phyloP scores from a whole-genome alignment of 495 filamentous ascomycete genomes.

The Lophiotrema nucula region DNA sequence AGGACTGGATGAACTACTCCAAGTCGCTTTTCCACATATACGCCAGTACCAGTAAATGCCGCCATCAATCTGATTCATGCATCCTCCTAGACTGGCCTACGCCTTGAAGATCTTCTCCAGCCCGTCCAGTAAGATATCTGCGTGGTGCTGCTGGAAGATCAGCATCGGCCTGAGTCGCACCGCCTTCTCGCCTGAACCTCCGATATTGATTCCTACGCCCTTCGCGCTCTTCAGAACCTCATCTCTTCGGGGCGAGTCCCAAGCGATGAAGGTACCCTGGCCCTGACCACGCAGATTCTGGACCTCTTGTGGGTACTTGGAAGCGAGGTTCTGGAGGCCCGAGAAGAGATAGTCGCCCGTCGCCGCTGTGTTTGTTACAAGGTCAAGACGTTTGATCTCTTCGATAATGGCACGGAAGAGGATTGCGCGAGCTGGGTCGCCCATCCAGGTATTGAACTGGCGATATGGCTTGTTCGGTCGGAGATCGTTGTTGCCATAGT shows the following conservation, averaged over 20 bases:
- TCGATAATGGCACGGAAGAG: slow-evolving; percentile 90
- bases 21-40: too few relatives aligned
- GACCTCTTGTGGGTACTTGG: slow-evolving; percentile 79
- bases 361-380: slow-evolving; percentile 76
- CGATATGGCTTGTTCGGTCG: slow-evolving; percentile 99
- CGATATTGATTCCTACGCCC: slow-evolving; percentile 85
- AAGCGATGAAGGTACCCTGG: slow-evolving; percentile 96
- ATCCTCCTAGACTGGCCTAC: too few relatives aligned
- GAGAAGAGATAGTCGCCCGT: slow-evolving; percentile 82
- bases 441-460: slow-evolving; percentile 99
- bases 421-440: slow-evolving; percentile 85
- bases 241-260: slow-evolving; percentile 84
- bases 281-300: slow-evolving; percentile 89
- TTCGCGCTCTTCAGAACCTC: slow-evolving; percentile 81
- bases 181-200: slow-evolving; percentile 76
- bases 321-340: slow-evolving; percentile 65
- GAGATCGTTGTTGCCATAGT: slow-evolving; percentile 81
- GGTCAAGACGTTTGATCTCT: slow-evolving; percentile 76
- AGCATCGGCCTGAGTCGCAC: slow-evolving; percentile 92
- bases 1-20: too few relatives aligned
- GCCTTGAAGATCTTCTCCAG: slow-evolving; percentile 74
- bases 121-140: slow-evolving; percentile 63
- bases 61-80: too few relatives aligned
- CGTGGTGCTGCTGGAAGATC: slow-evolving; percentile 92
- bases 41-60: too few relatives aligned